phyloP scores from a whole-genome alignment of 1,284 basidiomycete species.

The Abortiporus biennis region DNA sequence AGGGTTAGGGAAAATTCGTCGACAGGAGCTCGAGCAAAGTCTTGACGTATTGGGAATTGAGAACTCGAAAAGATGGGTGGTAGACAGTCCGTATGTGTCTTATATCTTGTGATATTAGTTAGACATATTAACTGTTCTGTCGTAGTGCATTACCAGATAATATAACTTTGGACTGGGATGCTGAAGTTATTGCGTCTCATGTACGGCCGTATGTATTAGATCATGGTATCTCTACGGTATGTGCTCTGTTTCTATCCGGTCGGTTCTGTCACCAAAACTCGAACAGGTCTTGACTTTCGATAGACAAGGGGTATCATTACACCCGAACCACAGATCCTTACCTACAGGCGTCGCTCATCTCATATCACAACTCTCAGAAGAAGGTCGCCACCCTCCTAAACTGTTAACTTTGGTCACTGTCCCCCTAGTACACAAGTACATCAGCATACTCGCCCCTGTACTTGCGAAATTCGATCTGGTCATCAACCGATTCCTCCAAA shows the following conservation, averaged over 20 bases:
- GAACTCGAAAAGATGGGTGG: conserved; percentile 45
- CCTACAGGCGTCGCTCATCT: conserved; percentile 47
- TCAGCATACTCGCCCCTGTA: conserved; percentile 41
- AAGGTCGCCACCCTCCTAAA: conserved; percentile 24
- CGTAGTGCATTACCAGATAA: conserved; percentile 74
- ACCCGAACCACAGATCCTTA: conserved; percentile 87
- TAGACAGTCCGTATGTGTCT: conserved; percentile 68
- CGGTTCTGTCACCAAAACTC: conserved; percentile 3
- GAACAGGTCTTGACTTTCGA: conserved; percentile 91
- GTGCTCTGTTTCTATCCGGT: conserved; percentile 18
- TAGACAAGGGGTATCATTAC: conserved; percentile 70
- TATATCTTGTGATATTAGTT: conserved; percentile 1
- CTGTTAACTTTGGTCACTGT: conserved; percentile 60
- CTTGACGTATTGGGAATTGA: conserved; percentile 70
- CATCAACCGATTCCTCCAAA: conserved; percentile 16
- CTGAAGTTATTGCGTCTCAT: conserved; percentile 51
- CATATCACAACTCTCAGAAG: conserved; percentile 24
- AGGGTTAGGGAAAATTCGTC: conserved; percentile 65
- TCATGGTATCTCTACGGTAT: conserved; percentile 60
- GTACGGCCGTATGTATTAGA: conserved; percentile 53
- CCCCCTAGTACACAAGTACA: conserved; percentile 56
- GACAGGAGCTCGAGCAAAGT: conserved; percentile 61
- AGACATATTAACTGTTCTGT: neutral
- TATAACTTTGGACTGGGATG: conserved; percentile 65
- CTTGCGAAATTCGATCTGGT: conserved; percentile 39